phyloP scores from a whole-genome alignment of 2,329 filamentous ascomycete genomes.

The Epichloe bromicola region DNA sequence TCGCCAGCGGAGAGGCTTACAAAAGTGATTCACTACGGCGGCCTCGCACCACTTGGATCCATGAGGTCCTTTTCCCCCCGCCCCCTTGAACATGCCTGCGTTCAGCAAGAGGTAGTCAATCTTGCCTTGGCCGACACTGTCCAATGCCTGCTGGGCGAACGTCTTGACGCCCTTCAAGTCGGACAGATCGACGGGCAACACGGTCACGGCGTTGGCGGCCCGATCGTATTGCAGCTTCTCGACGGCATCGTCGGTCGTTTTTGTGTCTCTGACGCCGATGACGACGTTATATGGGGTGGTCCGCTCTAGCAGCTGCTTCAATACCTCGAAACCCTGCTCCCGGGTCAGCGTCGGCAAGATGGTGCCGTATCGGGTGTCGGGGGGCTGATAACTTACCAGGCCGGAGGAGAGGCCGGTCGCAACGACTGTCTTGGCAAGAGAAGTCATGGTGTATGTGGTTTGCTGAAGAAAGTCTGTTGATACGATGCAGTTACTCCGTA shows the following conservation, averaged over 20 bases:
- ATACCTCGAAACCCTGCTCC: slow-evolving; percentile 35
- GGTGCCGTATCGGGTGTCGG: not conserved
- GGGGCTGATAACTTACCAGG: slow-evolving; percentile 22
- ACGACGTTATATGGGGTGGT: slow-evolving; percentile 34
- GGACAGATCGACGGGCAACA: slow-evolving; percentile 35
- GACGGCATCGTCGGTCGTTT: slow-evolving; percentile 27
- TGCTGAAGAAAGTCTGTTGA: not conserved
- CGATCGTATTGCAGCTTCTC: slow-evolving; percentile 28
- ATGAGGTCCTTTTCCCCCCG: slow-evolving; percentile 21
- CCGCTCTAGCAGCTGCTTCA: slow-evolving; percentile 35
- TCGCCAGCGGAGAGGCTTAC: slow-evolving; percentile 18
- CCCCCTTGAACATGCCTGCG: slow-evolving; percentile 28
- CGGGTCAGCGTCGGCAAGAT: too few relatives aligned
- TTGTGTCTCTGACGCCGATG: slow-evolving; percentile 34
- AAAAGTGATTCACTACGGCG: slow-evolving; percentile 39
- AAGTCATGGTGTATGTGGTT: slow-evolving; percentile 17
- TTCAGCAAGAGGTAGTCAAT: slow-evolving; percentile 39
- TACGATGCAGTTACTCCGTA: too few relatives aligned
- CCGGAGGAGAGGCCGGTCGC: slow-evolving; percentile 38
- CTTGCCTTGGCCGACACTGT: slow-evolving; percentile 25
- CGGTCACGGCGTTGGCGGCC: slow-evolving; percentile 25
- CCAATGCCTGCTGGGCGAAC: slow-evolving; percentile 32
- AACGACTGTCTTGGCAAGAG: slow-evolving; percentile 33
- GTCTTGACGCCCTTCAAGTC: slow-evolving; percentile 30
- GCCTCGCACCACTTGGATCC: slow-evolving; percentile 37